Percentiles rank a stretch among this genome's conserved stretches.
Conservation (phyloP, 2,329 filamentous ascomycete genomes). For the Hymenoscyphus repandus region DNA sequence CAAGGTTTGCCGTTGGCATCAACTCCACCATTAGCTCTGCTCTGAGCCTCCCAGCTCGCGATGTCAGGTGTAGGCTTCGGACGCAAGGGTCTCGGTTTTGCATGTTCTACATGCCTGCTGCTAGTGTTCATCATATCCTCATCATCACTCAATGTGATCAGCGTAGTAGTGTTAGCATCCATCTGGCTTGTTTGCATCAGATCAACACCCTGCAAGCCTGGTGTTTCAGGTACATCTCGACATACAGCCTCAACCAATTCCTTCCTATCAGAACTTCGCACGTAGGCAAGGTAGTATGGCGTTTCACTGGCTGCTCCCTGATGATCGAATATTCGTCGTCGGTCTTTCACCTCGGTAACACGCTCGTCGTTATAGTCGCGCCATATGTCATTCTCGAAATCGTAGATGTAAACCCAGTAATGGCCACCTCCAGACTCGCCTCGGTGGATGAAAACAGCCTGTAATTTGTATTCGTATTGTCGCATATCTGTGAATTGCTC, state of each 20-base stretch:
- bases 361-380: conserved; percentile 88
- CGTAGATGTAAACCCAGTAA: conserved; percentile 86
- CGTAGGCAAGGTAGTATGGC: conserved; percentile 79
- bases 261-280: conserved; percentile 61
- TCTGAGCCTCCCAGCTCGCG: background rate
- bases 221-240: conserved; percentile 33
- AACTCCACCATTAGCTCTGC: background rate
- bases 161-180: conserved; percentile 1
- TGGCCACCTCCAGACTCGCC: conserved; percentile 71
- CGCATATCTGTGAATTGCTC: conserved; percentile 58
- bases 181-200: conserved; percentile 7
- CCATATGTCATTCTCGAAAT: conserved; percentile 78
- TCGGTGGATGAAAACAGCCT: conserved; percentile 89
- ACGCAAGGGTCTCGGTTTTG: conserved; percentile 18
- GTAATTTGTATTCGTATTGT: conserved; percentile 71
- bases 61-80: conserved; percentile 17
- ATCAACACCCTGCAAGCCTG: conserved; percentile 9
- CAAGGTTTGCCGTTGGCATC: conserved; percentile 15
- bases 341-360: conserved; percentile 63
- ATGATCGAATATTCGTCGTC: conserved; percentile 62
- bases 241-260: conserved; percentile 53
- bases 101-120: conserved; percentile 20
- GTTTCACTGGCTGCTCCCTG: conserved; percentile 63
- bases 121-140: conserved; percentile 7
- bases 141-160: conserved; percentile 8